Evolutionary conservation across 139 green algal species (phyloP).

Genomic region (Asterochloris erici): DNA sequence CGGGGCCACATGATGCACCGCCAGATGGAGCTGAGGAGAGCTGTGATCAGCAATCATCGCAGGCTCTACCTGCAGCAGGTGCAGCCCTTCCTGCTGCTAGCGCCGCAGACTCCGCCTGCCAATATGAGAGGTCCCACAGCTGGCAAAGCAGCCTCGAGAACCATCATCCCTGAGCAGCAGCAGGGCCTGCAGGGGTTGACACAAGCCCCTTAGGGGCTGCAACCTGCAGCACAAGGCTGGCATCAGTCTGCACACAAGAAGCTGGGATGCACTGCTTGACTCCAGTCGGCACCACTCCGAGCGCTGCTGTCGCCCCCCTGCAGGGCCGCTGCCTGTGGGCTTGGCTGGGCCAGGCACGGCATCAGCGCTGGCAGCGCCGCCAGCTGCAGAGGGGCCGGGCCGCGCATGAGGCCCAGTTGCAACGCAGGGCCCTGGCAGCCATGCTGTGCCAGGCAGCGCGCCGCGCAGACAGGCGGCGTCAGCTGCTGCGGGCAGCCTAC

Average conservation of each 20-base stretch:
- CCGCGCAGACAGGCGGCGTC: background rate
- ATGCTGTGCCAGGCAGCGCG: background rate
- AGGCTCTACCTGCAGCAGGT: constrained; percentile 8
- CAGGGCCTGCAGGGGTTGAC: too few species aligned
- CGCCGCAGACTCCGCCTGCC: too few species aligned
- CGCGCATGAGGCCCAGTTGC: background rate
- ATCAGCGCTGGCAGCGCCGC: background rate
- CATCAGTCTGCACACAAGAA: too few species aligned
- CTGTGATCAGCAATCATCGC: constrained; percentile 8
- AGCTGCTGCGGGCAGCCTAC: constrained; percentile 4
- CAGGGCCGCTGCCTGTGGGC: too few species aligned
- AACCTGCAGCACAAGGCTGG: too few species aligned
- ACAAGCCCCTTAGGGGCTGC: too few species aligned
- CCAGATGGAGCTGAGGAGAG: constrained; percentile 6
- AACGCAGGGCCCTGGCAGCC: background rate
- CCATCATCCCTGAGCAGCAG: too few species aligned
- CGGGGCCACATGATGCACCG: constrained; percentile 1
- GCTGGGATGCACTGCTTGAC: constrained; percentile 1
- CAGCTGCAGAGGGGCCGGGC: background rate
- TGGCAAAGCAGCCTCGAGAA: too few species aligned
- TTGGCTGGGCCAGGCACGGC: too few species aligned
- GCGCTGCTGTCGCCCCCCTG: too few species aligned
- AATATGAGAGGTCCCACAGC: too few species aligned
- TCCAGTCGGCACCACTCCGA: background rate
- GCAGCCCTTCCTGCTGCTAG: background rate